phyloP scores from a whole-genome alignment of 1,139 yeast genomes.

The Maudiozyma humilis region DNA sequence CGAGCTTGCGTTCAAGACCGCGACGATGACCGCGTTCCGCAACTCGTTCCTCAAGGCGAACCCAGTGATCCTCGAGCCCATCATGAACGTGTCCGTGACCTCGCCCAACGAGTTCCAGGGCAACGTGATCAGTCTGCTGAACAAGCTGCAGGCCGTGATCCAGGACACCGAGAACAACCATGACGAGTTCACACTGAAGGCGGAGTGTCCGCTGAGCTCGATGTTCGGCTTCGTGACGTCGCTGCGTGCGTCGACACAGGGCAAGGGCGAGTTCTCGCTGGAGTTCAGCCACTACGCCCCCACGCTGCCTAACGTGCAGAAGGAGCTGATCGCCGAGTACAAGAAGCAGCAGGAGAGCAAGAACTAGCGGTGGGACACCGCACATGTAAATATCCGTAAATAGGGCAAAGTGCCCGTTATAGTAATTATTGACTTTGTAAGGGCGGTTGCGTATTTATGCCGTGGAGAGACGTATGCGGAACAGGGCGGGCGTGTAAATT shows the following conservation, averaged over 20 bases:
- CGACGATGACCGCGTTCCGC: conserved; percentile 84
- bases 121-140: conserved; percentile 78
- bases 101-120: conserved; percentile 98
- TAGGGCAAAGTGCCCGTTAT: no score
- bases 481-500: no score
- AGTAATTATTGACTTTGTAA: no score
- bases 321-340: conserved; percentile 78
- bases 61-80: conserved; percentile 91
- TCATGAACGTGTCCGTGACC: conserved; percentile 85
- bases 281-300: conserved; percentile 92
- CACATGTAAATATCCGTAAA: background rate
- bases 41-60: conserved; percentile 78
- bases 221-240: conserved; percentile 96
- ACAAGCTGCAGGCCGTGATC: conserved; percentile 87
- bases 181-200: conserved; percentile 87
- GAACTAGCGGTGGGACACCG: conserved; percentile 2
- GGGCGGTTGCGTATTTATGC: no score
- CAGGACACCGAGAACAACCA: conserved; percentile 89
- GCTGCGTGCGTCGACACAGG: conserved; percentile 94
- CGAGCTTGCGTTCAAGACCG: conserved; percentile 89
- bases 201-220: conserved; percentile 90
- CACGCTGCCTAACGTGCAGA: conserved; percentile 84
- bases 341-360: conserved; percentile 43
- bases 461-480: no score
- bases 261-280: conserved; percentile 94